Conservation (phyloP, 1,284 basidiomycete genomes). For the Mycosarcoma maydis region DNA sequence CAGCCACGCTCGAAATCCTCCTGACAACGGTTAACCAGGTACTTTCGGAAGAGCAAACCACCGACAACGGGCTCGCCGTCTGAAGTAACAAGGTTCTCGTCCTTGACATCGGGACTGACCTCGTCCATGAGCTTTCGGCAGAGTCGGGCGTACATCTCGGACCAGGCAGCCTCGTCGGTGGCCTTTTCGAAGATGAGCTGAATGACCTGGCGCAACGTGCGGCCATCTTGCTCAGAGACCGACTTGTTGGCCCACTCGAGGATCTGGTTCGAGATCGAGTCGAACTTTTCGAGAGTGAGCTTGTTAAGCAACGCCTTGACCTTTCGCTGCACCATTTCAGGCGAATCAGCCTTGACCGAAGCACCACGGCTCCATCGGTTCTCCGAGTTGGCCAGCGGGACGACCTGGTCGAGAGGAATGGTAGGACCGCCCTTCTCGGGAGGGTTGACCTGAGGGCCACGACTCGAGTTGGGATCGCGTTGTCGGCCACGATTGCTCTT, state of each 20-base stretch:
- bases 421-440: constrained; percentile 67
- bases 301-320: constrained; percentile 95
- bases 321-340: constrained; percentile 88
- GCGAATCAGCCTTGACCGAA: constrained; percentile 72
- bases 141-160: constrained; percentile 94
- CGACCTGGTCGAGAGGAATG: constrained; percentile 72
- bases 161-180: constrained; percentile 93
- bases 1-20: constrained; percentile 91
- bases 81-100: constrained; percentile 74
- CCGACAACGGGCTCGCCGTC: constrained; percentile 86
- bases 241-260: constrained; percentile 94
- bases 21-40: constrained; percentile 90
- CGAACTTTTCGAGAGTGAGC: constrained; percentile 95
- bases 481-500: constrained; percentile 64
- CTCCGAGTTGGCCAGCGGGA: constrained; percentile 78
- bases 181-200: constrained; percentile 96
- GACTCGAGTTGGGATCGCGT: constrained; percentile 57
- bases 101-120: constrained; percentile 84
- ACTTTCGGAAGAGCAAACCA: constrained; percentile 86
- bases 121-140: constrained; percentile 93
- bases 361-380: constrained; percentile 77
- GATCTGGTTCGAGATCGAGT: constrained; percentile 91
- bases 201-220: constrained; percentile 93
- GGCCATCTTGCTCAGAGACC: constrained; percentile 88
- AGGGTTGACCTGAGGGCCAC: constrained; percentile 61